Percentiles rank a stretch among this genome's conserved stretches.
These are phyloP conservation scores for Neopestalotiopsis rosae DNA, from an alignment of 2,329 filamentous ascomycete genomes.

Conservation along the genomic window DNA sequence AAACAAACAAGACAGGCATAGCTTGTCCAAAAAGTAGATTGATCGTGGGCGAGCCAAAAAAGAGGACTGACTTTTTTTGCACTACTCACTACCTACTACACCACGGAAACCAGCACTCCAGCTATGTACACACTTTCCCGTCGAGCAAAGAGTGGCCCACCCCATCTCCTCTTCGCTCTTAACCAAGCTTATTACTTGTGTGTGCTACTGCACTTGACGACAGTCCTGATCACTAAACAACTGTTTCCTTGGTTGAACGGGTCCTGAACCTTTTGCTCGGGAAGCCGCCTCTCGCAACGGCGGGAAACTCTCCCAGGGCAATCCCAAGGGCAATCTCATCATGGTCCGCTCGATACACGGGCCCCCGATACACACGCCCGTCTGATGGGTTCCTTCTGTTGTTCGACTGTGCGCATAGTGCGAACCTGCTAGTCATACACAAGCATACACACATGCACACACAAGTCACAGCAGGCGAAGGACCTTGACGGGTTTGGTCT, in stretches of 20 bases:
- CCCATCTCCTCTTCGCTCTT: too few species aligned
- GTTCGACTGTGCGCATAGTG: neutral
- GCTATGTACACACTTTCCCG: too few species aligned
- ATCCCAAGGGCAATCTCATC: neutral
- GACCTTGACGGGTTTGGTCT: neutral
- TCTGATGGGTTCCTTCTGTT: neutral
- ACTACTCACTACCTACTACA: too few species aligned
- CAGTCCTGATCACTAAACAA: conserved; percentile 1
- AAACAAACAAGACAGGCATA: too few species aligned
- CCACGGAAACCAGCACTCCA: too few species aligned
- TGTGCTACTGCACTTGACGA: neutral
- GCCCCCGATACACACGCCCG: neutral
- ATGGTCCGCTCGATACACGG: neutral
- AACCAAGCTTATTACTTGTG: neutral
- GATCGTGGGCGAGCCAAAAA: too few species aligned
- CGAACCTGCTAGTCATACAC: neutral
- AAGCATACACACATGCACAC: neutral
- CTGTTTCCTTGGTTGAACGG: neutral
- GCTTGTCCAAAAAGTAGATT: too few species aligned
- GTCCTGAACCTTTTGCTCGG: neutral
- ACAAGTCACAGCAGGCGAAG: neutral
- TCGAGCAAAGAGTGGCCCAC: too few species aligned
- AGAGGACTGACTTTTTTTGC: too few species aligned
- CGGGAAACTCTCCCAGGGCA: neutral
- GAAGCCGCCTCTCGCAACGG: neutral